Evolutionary conservation across 495 filamentous ascomycete genomes (phyloP).

Genomic region (Trichoderma gamsii): DNA sequence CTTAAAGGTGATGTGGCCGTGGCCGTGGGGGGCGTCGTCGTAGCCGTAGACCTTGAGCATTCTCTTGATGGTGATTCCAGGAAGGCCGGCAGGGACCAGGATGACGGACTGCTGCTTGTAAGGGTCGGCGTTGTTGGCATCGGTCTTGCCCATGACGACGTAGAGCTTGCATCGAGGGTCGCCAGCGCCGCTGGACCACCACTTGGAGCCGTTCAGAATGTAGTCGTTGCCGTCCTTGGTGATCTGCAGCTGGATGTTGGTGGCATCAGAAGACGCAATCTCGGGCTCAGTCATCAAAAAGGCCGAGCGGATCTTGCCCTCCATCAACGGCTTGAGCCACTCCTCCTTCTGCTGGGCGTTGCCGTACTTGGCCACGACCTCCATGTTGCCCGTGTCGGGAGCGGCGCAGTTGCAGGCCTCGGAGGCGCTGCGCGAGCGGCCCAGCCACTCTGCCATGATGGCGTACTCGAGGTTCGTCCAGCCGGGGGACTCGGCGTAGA

Average conservation of each 20-base stretch:
- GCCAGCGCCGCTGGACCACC: conserved; percentile 91
- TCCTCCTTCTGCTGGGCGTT: conserved; percentile 81
- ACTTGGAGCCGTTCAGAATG: conserved; percentile 89
- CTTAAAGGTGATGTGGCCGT: conserved; percentile 81
- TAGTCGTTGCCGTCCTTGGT: conserved; percentile 74
- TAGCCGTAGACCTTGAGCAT: conserved; percentile 89
- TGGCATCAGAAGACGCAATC: conserved; percentile 79
- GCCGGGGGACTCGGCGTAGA: conserved; percentile 90
- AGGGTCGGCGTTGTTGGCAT: conserved; percentile 60
- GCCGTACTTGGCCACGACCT: conserved; percentile 89
- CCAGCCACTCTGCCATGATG: conserved; percentile 85
- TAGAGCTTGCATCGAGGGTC: conserved; percentile 87
- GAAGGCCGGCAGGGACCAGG: conserved; percentile 67
- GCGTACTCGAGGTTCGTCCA: conserved; percentile 90
- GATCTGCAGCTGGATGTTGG: conserved; percentile 80
- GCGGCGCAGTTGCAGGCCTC: conserved; percentile 90
- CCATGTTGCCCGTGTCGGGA: conserved; percentile 94
- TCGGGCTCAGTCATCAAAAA: conserved; percentile 94
- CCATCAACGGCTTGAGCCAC: conserved; percentile 79
- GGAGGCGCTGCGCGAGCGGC: conserved; percentile 68
- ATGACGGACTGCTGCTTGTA: conserved; percentile 89
- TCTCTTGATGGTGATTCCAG: conserved; percentile 75
- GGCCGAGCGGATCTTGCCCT: conserved; percentile 79
- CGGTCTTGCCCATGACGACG: conserved; percentile 85
- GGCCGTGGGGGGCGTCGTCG: conserved; percentile 90